Percentiles rank a stretch among this genome's conserved stretches.
Evolutionary conservation across 2,329 filamentous ascomycete species (phyloP).

Genomic region (Juglanconis juglandina): DNA sequence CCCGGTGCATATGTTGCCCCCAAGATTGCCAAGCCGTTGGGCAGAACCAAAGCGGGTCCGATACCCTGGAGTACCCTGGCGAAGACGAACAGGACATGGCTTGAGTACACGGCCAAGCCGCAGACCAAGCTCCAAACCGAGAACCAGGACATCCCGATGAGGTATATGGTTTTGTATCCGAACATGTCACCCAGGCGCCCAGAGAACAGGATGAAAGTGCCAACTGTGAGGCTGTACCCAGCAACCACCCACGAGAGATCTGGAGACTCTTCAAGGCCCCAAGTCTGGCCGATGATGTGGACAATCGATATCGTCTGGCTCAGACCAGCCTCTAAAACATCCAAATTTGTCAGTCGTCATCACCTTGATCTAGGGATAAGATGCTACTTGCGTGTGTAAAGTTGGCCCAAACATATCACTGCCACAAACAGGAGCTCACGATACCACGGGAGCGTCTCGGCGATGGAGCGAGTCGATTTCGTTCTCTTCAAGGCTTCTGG

Average conservation of each 20-base stretch:
- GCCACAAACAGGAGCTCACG: constrained; percentile 16
- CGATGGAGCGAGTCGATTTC: constrained; percentile 6
- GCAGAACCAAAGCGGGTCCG: constrained; percentile 51
- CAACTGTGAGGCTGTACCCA: constrained; percentile 41
- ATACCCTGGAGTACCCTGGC: constrained; percentile 49
- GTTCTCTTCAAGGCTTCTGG: constrained; percentile 6
- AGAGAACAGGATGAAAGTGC: constrained; percentile 44
- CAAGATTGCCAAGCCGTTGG: constrained; percentile 54
- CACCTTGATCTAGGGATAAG: neutral
- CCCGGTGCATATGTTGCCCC: constrained; percentile 45
- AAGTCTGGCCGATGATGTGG: constrained; percentile 41
- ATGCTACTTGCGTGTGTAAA: constrained; percentile 12
- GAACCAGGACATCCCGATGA: constrained; percentile 40
- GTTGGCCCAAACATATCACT: constrained; percentile 12
- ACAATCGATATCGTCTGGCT: constrained; percentile 27
- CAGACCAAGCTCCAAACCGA: constrained; percentile 35
- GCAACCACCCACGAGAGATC: constrained; percentile 43
- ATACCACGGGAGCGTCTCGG: constrained; percentile 15
- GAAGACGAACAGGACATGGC: constrained; percentile 38
- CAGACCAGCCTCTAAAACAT: constrained; percentile 8
- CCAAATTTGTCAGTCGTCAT: neutral
- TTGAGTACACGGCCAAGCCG: constrained; percentile 32
- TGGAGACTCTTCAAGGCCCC: constrained; percentile 33
- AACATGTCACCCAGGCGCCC: constrained; percentile 45
- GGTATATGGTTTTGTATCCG: constrained; percentile 42